Base-by-base conservation (phyloP, 2,329 filamentous ascomycete species). In the Fusarium sp. region DNA sequence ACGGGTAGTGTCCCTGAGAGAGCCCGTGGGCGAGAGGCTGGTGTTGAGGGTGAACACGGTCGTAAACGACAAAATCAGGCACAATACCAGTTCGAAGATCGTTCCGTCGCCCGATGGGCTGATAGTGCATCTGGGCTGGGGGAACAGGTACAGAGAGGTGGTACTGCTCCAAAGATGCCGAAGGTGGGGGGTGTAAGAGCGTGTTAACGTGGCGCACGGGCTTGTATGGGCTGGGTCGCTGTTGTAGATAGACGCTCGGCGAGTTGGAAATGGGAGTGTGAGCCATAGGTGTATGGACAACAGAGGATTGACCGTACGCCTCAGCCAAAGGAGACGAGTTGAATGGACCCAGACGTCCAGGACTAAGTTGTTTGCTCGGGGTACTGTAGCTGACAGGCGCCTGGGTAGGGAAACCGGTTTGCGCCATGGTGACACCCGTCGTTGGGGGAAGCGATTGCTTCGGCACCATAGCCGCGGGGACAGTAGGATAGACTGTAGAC, bases 141-240 rank as follows among this genome's bases (percentile, higher is more conserved):
- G 82, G 81, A 78, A 87, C 74, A 84, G 83, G 81, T 78, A 87
- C 75, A 12, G 80, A 74, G 8, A 92, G 83, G 70, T 91, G 85
- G 76, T 93, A 91, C 72, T 92, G 87, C 68, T 95, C 91, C 67
- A 97, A 86, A 10, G 93, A 93, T 11, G 89, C 86, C 25, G 93
- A 92, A 1, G 94, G 92, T 9, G 94, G 93, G 31, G 94, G 94
- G 62, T 96, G 93, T 30, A 98, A 85, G n/a, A 98, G 87, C 1
- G 93, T 97, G 72, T 96, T 94, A 62, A 98, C 93, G 65, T 93
- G 88, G 55, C 94, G 91, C 41, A 98, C 91, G 2, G 95, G 95
- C 69, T 93, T 92, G 80, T 98, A 98, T 5, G 96, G 96, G 58
- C 95, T 98, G 68, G 92, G 90, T 59, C 96, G 89, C 77, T 97